phyloP scores from a whole-genome alignment of 345 rosid species.

The Mercurialis annua region DNA sequence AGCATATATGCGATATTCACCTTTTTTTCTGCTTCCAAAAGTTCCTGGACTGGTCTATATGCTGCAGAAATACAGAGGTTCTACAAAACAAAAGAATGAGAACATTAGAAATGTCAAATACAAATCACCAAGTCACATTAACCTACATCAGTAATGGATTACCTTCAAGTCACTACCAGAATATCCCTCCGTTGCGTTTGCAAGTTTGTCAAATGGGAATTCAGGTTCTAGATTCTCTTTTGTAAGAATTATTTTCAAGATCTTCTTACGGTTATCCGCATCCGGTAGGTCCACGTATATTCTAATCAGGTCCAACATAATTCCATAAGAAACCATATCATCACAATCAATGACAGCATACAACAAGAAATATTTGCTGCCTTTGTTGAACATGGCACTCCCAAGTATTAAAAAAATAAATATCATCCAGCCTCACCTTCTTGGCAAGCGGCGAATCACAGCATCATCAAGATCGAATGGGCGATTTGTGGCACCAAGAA shows the following conservation, averaged over 20 bases:
- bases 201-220: slow-evolving; percentile 67
- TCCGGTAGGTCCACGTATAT: slow-evolving; percentile 95
- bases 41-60: slow-evolving; percentile 94
- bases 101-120: background rate
- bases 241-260: slow-evolving; percentile 67
- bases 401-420: slow-evolving; percentile 1
- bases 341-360: slow-evolving; percentile 1
- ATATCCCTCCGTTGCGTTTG: slow-evolving; percentile 85
- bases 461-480: slow-evolving; percentile 99
- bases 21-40: slow-evolving; percentile 74
- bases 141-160: slow-evolving; percentile 9
- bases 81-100: slow-evolving; percentile 38
- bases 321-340: slow-evolving; percentile 15
- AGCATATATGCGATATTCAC: no score
- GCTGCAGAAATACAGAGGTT: slow-evolving; percentile 97
- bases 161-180: slow-evolving; percentile 99
- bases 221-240: slow-evolving; percentile 59
- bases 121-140: slow-evolving; percentile 8
- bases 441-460: slow-evolving; percentile 93
- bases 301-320: slow-evolving; percentile 38
- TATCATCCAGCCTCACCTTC: slow-evolving; percentile 55
- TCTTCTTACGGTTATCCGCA: slow-evolving; percentile 84
- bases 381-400: background rate
- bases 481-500: slow-evolving; percentile 97
- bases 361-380: background rate